Evolutionary conservation across 2,329 filamentous ascomycete species (phyloP), one percentile per base, ranked within the genome.

Genomic region (Neophaeococcomyces aloes): DNA sequence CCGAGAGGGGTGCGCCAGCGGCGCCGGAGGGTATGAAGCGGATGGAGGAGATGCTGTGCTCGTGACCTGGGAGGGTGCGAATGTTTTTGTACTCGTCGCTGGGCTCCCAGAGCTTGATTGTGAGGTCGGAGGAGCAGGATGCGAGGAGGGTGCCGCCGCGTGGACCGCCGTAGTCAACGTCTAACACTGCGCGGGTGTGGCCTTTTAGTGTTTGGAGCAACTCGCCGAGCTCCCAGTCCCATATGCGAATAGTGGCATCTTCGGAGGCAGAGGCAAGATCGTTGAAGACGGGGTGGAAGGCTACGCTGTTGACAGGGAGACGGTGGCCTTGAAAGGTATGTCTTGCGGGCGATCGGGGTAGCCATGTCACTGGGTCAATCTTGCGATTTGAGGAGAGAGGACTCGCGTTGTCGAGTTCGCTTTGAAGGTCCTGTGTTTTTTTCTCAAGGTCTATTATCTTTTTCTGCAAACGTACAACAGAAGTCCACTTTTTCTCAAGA

Each of bases 401-500:
- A 7, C 87, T 94, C 30, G 84, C 81, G 50, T 76, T 85, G 60
- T 94, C 86, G 50, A 95, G 69, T 64, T 95, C 89, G 48, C 76
- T 74, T 66, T 95, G 88, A 27, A 95, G 69, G 19, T 72, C 69
- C 17, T 75, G 66, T 57, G 80, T 83, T 59, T 79, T 78, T 44
- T 82, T 76, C 66, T 95, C 89, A 14, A 95, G 76, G 52, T 96
- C 89, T 79, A 95, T 86, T 59, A 95, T 93, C 83, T 94, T 96
- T 66, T 94, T 95, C 67, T 96, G 89, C 63, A 96, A 65, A 49
- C 89, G 76, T 57, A 95, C 87, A 21, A 96, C 83, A 57, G 86
- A 91, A 15, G 89, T 96, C 89, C 89, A 96, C 71, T 96, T 96
- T 76, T 94, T 95, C 72, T 96, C 89, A 53, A 96, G 67, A 21